Percentiles rank a stretch among this genome's conserved stretches.
These are phyloP conservation scores for Trematosphaeria pertusa DNA, from an alignment of 2,329 filamentous ascomycete genomes.

Conservation along the genomic window DNA sequence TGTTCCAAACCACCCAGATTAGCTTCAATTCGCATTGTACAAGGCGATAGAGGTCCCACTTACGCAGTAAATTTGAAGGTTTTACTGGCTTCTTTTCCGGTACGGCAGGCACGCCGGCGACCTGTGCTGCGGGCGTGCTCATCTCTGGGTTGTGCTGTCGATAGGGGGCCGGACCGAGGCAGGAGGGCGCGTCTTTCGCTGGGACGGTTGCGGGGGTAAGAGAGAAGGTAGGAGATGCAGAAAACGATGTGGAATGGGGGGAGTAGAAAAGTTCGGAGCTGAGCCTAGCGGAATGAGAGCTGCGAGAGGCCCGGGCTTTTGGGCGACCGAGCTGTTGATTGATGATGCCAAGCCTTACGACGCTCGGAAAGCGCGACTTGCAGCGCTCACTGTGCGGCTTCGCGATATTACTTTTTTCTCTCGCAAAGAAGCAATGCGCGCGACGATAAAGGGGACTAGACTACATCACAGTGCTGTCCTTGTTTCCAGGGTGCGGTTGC, in stretches of 20 bases:
- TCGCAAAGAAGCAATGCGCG: no score
- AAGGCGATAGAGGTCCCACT: conserved; percentile 36
- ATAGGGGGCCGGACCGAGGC: conserved; percentile 97
- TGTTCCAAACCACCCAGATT: conserved; percentile 40
- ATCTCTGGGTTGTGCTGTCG: conserved; percentile 57
- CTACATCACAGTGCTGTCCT: no score
- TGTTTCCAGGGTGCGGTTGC: no score
- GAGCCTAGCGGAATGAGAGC: background rate
- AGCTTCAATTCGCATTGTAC: conserved; percentile 20
- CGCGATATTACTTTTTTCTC: no score
- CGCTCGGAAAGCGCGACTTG: no score
- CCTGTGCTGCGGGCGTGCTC: conserved; percentile 53
- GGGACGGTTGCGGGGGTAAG: conserved; percentile 2
- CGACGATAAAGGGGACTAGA: no score
- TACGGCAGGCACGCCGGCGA: conserved; percentile 56
- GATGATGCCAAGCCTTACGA: no score
- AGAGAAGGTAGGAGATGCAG: background rate
- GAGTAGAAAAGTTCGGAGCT: conserved; percentile 7
- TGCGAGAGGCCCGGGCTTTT: background rate
- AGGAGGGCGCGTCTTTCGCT: conserved; percentile 84
- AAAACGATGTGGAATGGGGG: conserved; percentile 1
- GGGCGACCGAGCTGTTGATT: conserved; percentile 5
- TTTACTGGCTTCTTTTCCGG: conserved; percentile 99
- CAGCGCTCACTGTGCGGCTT: no score
- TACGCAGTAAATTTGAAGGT: conserved; percentile 94